These are phyloP conservation scores for Saccharomyces hybrid DNA, from an alignment of 1,139 yeast species.

Conservation along the genomic window DNA sequence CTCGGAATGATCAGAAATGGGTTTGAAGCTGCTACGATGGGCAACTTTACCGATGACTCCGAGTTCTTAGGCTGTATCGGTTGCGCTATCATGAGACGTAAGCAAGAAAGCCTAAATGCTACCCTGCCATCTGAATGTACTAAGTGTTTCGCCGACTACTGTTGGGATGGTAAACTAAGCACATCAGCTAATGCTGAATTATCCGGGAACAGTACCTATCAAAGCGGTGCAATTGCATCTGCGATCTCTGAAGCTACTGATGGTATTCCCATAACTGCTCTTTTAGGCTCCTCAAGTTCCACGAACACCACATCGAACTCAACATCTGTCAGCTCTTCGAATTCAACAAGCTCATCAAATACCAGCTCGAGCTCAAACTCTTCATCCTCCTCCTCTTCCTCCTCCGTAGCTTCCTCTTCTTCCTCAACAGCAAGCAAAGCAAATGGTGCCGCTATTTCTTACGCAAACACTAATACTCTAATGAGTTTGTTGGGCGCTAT, in stretches of 20 bases:
- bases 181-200: conserved; percentile 10
- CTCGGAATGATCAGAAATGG: too few relatives aligned
- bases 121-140: too few relatives aligned
- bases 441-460: conserved; percentile 6
- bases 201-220: neutral
- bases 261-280: conserved; percentile 3
- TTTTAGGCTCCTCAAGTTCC: conserved; percentile 4
- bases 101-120: too few relatives aligned
- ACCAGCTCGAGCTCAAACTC: neutral
- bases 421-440: too few relatives aligned
- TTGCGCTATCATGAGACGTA: too few relatives aligned
- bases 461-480: conserved; percentile 7
- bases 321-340: neutral
- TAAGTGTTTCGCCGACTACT: too few relatives aligned
- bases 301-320: neutral
- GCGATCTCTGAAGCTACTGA: conserved; percentile 8
- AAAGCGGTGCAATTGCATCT: conserved; percentile 6
- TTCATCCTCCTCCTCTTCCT: too few relatives aligned
- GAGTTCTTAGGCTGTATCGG: too few relatives aligned
- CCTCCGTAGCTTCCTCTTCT: too few relatives aligned
- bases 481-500: conserved; percentile 8
- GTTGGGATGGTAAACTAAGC: conserved; percentile 35
- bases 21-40: too few relatives aligned
- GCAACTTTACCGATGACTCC: too few relatives aligned
- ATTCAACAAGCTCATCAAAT: neutral